A percentile compares a stretch with the other conserved stretches of the same genome.
phyloP scores from a whole-genome alignment of 768 basidiomycete genomes.

The Tricholomella constricta region DNA sequence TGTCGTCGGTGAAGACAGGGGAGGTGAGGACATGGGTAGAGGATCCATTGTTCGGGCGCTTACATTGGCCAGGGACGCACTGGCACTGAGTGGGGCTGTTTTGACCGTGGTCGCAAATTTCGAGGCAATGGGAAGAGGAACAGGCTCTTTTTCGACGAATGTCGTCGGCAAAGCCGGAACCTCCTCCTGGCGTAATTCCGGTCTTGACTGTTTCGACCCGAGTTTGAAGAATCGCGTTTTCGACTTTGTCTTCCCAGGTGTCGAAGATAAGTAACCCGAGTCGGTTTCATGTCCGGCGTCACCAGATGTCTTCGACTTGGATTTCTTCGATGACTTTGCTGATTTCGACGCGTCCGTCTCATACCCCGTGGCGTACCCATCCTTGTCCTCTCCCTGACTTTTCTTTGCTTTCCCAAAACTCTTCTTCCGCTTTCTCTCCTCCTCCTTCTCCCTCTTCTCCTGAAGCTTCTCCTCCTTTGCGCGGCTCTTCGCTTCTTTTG shows the following conservation, averaged over 20 bases:
- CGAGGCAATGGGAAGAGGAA: constrained; percentile 48
- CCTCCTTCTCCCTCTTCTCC: constrained; percentile 29
- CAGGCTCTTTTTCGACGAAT: constrained; percentile 25
- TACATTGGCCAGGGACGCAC: constrained; percentile 10
- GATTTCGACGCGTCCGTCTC: constrained; percentile 29
- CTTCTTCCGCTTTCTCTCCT: constrained; percentile 38
- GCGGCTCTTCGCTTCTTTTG: constrained; percentile 23
- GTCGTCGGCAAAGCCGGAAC: constrained; percentile 23
- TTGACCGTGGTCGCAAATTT: constrained; percentile 43
- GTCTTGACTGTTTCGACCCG: constrained; percentile 39
- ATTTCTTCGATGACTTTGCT: constrained; percentile 28
- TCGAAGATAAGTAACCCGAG: constrained; percentile 32
- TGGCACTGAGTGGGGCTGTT: constrained; percentile 7
- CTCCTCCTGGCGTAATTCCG: constrained; percentile 32
- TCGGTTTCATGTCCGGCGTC: constrained; percentile 43
- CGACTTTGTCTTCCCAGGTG: constrained; percentile 33
- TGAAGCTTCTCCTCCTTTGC: constrained; percentile 27
- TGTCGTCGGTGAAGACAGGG: background rate
- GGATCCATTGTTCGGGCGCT: constrained; percentile 7
- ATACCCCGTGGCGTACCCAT: constrained; percentile 21
- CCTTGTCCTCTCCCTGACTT: constrained; percentile 20
- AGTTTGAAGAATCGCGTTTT: constrained; percentile 48
- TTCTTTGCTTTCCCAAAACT: constrained; percentile 24
- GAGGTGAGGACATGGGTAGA: background rate
- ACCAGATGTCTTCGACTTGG: constrained; percentile 24